Evolutionary conservation across 225 moss, liverwort and hornwort species (phyloP).

Genomic region (Neckera pumila): DNA sequence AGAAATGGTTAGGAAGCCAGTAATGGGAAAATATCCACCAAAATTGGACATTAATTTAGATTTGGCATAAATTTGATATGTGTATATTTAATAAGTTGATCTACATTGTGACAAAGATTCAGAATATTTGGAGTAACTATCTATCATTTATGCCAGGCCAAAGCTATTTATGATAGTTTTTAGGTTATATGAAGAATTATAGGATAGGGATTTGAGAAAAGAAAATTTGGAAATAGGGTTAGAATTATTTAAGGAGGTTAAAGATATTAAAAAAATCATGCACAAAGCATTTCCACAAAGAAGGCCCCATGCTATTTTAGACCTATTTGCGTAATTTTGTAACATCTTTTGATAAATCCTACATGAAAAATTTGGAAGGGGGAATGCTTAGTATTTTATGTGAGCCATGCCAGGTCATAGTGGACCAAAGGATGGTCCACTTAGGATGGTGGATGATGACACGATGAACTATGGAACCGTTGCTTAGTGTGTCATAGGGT

Average conservation of each 20-base stretch:
- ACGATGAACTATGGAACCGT: accelerated
- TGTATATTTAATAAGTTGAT: neutral
- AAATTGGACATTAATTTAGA: neutral
- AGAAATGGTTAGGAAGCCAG: too few species aligned
- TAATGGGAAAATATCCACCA: neutral
- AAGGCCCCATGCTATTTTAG: accelerated
- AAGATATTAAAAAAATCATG: neutral
- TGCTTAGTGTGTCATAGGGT: too few species aligned
- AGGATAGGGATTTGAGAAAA: neutral
- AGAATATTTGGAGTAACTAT: neutral
- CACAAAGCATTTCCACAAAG: accelerated
- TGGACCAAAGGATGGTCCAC: too few species aligned
- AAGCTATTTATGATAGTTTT: neutral
- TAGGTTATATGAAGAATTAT: too few species aligned
- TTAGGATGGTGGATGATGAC: too few species aligned
- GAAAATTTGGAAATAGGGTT: neutral
- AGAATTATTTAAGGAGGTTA: neutral
- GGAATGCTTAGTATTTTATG: too few species aligned
- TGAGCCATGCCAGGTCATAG: too few species aligned
- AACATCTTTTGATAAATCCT: too few species aligned
- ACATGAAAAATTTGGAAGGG: too few species aligned
- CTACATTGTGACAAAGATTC: neutral
- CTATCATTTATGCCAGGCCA: neutral
- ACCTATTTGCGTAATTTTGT: neutral
- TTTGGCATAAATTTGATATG: neutral